These are phyloP conservation scores for Tolypocladium ophioglossoides DNA, from an alignment of 2,329 filamentous ascomycete genomes.

Conservation along the genomic window DNA sequence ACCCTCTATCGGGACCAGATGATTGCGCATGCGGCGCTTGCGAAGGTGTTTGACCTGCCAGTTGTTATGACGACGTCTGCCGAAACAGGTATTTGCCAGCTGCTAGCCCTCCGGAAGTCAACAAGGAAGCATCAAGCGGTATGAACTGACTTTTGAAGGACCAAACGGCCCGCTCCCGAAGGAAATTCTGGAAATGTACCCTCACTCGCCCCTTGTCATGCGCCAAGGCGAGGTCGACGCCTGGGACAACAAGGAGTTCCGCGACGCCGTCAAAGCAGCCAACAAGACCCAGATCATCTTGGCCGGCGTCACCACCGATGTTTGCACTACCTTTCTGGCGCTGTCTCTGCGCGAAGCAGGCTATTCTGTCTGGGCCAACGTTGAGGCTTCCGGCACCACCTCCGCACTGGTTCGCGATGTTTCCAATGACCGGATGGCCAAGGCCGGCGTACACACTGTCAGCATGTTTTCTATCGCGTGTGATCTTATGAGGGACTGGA, in stretches of 20 bases:
- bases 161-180: background rate
- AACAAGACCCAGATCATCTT: slow-evolving; percentile 61
- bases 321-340: slow-evolving; percentile 65
- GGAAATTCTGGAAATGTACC: slow-evolving; percentile 35
- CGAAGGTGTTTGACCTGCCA: background rate
- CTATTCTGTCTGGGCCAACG: slow-evolving; percentile 64
- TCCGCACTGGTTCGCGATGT: slow-evolving; percentile 27
- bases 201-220: slow-evolving; percentile 52
- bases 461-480: slow-evolving; percentile 47
- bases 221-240: slow-evolving; percentile 66
- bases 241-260: slow-evolving; percentile 65
- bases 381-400: slow-evolving; percentile 60
- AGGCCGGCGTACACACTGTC: background rate
- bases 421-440: background rate
- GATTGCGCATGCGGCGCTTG: slow-evolving; percentile 52
- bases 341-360: slow-evolving; percentile 61
- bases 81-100: background rate
- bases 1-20: slow-evolving; percentile 57
- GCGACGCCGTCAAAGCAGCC: slow-evolving; percentile 51
- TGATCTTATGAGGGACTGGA: slow-evolving; percentile 64
- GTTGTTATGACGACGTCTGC: background rate
- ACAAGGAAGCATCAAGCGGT: background rate
- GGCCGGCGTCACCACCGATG: slow-evolving; percentile 63
- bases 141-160: background rate
- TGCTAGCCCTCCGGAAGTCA: background rate